Evolutionary conservation across 2,329 filamentous ascomycete species (phyloP).

Genomic region (Lachnellula hyalina): DNA sequence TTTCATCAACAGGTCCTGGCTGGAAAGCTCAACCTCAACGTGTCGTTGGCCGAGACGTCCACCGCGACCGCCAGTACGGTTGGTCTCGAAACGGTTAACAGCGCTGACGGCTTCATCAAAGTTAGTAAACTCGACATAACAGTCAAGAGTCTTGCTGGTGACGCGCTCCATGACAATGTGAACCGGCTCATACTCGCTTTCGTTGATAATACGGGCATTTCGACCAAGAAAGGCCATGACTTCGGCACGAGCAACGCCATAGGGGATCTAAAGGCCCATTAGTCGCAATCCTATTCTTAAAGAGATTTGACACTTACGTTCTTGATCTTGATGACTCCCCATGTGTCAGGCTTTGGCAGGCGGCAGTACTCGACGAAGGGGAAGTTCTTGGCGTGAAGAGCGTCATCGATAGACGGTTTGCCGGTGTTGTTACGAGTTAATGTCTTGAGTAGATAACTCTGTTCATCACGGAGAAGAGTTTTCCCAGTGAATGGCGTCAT

Average conservation of each 20-base stretch:
- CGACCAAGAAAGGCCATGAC: slow-evolving; percentile 55
- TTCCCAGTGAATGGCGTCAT: slow-evolving; percentile 5
- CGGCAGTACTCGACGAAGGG: slow-evolving; percentile 34
- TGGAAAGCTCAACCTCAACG: slow-evolving; percentile 52
- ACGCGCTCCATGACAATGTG: slow-evolving; percentile 62
- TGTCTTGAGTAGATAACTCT: slow-evolving; percentile 12
- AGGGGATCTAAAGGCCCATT: slow-evolving; percentile 45
- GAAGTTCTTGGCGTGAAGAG: slow-evolving; percentile 26
- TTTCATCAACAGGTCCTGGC: slow-evolving; percentile 52
- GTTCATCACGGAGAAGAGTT: neutral
- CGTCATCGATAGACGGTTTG: slow-evolving; percentile 25
- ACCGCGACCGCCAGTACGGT: slow-evolving; percentile 34
- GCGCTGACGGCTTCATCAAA: slow-evolving; percentile 48
- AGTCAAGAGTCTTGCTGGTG: slow-evolving; percentile 57
- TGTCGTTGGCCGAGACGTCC: slow-evolving; percentile 52
- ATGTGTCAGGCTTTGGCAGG: slow-evolving; percentile 20
- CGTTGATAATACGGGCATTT: slow-evolving; percentile 50
- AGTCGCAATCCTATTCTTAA: neutral
- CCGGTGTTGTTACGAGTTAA: slow-evolving; percentile 20
- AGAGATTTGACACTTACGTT: slow-evolving; percentile 30
- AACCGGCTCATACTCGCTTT: slow-evolving; percentile 47
- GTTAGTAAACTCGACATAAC: slow-evolving; percentile 52
- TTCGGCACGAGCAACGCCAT: slow-evolving; percentile 47
- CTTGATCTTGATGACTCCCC: slow-evolving; percentile 33
- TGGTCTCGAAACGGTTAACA: slow-evolving; percentile 43